Base-by-base conservation (phyloP, 106 monocot species). In the Phalaenopsis equestris region DNA sequence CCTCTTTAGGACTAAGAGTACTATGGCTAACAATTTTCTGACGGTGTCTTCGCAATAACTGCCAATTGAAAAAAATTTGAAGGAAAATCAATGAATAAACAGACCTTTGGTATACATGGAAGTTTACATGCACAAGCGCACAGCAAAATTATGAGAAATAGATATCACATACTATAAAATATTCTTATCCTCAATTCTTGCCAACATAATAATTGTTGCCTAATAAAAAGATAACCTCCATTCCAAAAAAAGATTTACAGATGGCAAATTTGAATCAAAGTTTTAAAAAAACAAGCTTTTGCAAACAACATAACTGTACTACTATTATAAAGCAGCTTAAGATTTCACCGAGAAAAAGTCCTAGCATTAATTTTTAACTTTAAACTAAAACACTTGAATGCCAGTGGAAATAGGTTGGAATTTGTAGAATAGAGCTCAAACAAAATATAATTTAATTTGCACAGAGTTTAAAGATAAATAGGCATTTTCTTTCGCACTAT, bases 1-100 rank as follows among this genome's bases (percentile, higher is more conserved):
- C 96, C 90, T 96, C 96, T 72, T 93, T 90, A 84, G 88, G 77
- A 81, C 80, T 89, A 83, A 96, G 80, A 76, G 84, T 56, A 76
- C 77, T 92, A 70, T 75, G 76, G 58, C 76, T 85, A 47, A 89
- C 70, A 83, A 58, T 90, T 86, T 81, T 80, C 75, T 91, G 85
- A 4, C 96, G 84, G 48, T 94, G 88, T 82, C 96, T 87, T 67
- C 96, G 81, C 84, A 96, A 77, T 58, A 96, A 81, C 96, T 96
- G 91, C 81, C 84, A 42, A 64, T 21, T 21, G n/a, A 64, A 64
- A 64, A 24, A 21, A 64, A 23, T 8, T 64, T 21, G 23, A 64
- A 24, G 23, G 21, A 64, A 24, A 1, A 23, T 21, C 21, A 23
- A 5, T 5, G 24, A 64, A 24, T 23, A 64, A 64, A 24, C 24